A percentile compares a stretch with the other conserved stretches of the same genome.
Evolutionary conservation across 495 filamentous ascomycete genomes (phyloP).

Genomic region (Penicillium manginii): DNA sequence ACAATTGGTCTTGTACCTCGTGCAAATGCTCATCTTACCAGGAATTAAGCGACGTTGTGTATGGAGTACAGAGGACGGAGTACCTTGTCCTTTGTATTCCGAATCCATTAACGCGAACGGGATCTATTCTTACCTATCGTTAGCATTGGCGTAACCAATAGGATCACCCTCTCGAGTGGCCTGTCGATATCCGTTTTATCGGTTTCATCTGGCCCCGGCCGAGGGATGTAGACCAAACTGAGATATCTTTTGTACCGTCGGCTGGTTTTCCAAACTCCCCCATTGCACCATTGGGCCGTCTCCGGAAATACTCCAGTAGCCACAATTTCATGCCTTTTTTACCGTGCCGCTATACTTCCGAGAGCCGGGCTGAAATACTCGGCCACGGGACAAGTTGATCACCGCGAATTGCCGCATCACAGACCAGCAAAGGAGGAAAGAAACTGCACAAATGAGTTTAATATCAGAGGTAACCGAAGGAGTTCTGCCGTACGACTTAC

Average conservation of each 20-base stretch:
- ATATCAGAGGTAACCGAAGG: background rate
- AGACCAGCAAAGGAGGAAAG: background rate
- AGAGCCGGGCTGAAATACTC: too few relatives aligned
- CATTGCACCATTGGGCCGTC: background rate
- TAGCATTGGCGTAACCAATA: background rate
- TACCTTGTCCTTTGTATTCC: too few relatives aligned
- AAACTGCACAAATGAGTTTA: background rate
- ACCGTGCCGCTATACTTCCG: too few relatives aligned
- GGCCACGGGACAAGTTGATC: too few relatives aligned
- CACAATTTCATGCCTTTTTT: too few relatives aligned
- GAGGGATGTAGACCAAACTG: constrained; percentile 16
- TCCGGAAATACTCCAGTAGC: too few relatives aligned
- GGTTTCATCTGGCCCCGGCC: constrained; percentile 12
- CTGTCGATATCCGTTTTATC: constrained; percentile 21
- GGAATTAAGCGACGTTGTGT: background rate
- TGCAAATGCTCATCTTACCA: background rate
- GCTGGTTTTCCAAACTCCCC: constrained; percentile 6
- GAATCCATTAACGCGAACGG: too few relatives aligned
- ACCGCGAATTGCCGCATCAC: too few relatives aligned
- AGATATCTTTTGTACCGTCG: constrained; percentile 15
- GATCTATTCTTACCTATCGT: background rate
- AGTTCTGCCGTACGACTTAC: background rate
- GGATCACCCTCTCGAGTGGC: constrained; percentile 2
- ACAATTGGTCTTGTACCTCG: background rate
- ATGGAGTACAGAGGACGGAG: background rate